Percentiles rank a stretch among this genome's conserved stretches.
phyloP scores from a whole-genome alignment of 163 green algal species.

The Chlamydomonas reinhardtii region DNA sequence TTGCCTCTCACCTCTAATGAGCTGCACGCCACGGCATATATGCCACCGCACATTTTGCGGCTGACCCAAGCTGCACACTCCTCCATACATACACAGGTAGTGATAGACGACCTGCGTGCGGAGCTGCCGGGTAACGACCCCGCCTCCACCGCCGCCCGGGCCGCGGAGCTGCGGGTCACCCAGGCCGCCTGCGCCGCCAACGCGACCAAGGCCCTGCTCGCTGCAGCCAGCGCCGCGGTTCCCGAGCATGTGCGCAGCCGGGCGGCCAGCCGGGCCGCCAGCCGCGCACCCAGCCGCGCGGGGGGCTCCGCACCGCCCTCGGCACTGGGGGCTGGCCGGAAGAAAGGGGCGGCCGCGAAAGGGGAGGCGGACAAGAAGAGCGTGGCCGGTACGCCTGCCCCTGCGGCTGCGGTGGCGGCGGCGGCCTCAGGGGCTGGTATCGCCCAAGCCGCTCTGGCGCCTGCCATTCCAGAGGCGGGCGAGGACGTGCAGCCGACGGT shows the following conservation, averaged over 20 bases:
- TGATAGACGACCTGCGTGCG: slow-evolving; percentile 32
- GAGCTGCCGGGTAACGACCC: slow-evolving; percentile 32
- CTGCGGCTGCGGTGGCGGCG: background rate
- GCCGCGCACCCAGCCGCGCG: too few species aligned
- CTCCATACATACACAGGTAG: background rate
- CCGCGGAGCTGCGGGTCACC: background rate
- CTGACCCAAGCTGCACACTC: too few species aligned
- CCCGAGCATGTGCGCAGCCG: slow-evolving; percentile 10
- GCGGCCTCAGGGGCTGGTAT: background rate
- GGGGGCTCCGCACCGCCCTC: background rate
- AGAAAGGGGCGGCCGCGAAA: background rate
- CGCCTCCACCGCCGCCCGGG: slow-evolving; percentile 10
- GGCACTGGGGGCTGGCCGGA: too few species aligned
- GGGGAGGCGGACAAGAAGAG: background rate
- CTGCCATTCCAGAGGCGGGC: background rate
- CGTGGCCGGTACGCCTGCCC: too few species aligned
- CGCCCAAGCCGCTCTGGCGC: background rate
- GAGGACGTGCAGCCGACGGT: too few species aligned
- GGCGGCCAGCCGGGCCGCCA: background rate
- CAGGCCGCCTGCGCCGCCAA: background rate
- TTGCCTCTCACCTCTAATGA: too few species aligned
- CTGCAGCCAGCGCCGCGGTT: slow-evolving; percentile 7
- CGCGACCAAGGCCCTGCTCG: slow-evolving; percentile 17
- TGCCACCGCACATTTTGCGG: too few species aligned
- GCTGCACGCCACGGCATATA: too few species aligned